Base-by-base conservation (phyloP, 2,329 filamentous ascomycete genomes). In the Arthrocladium fulminans region DNA sequence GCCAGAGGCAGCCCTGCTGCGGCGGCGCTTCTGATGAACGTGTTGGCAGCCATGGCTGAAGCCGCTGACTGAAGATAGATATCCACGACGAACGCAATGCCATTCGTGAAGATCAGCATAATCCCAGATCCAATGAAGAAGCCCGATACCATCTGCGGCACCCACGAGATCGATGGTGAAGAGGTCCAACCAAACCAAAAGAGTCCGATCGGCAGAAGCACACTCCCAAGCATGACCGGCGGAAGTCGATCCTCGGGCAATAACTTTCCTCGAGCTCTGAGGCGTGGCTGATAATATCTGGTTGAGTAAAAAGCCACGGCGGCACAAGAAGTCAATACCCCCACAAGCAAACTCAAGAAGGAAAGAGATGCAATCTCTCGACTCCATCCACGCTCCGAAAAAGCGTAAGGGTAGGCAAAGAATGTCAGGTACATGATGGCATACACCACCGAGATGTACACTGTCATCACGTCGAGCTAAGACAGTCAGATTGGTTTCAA, bases 361-460 rank as follows among this genome's bases (percentile, higher is more conserved):
- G 86, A 77, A 2, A 95, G 76, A 0, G 88, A 88, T 0, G 82
- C 79, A 30, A 84, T 67, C 1, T 85, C 81, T 0, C 83, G 72
- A 3, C 73, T 73, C 88, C 88, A 95, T 51, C 86, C 86, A 20
- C 88, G 83, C 51, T 79, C 68, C 29, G 74, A 72, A 65, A 92
- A 94, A 49, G 94, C 83, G 51, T 92, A 83, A 0, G 88, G 88
- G 63, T 92, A 94, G 10, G 86, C 86, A n/a, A 92, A 82, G 68
- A 95, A 95, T 66, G 86, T 92, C 29, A 94, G 79, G 61, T 92
- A 92, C 1, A 96, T 72, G 35, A 94, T 88, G 17, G 81, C 85
- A 63, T 95, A 95, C 30, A 94, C 80, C 35, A 94, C 70, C 1
- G 85, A 76, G 54, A 84, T 77, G 56, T 83, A 84, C 29, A 81